These are phyloP conservation scores for Solanum pimpinellifolium DNA, from an alignment of 257 asterid species.

Conservation along the genomic window DNA sequence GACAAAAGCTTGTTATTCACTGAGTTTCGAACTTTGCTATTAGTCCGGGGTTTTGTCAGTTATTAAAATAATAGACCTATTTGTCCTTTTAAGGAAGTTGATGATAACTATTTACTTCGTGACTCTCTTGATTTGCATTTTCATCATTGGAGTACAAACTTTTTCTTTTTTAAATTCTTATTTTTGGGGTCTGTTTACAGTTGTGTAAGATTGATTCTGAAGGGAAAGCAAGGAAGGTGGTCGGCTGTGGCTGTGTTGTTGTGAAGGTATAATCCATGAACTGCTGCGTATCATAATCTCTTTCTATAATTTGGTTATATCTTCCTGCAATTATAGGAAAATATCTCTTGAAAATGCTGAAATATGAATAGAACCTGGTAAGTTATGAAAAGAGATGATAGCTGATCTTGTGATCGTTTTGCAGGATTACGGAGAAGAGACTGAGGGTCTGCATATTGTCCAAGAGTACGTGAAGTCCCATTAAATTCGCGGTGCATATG, in stretches of 20 bases:
- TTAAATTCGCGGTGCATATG: background rate
- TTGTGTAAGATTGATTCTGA: constrained; percentile 70
- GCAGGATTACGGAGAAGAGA: constrained; percentile 76
- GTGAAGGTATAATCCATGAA: constrained; percentile 34
- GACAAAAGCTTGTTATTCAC: background rate
- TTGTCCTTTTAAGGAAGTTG: background rate
- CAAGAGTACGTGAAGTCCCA: constrained; percentile 57
- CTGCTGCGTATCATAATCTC: background rate
- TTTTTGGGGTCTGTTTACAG: constrained; percentile 13
- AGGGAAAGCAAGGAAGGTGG: constrained; percentile 75
- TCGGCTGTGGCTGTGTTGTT: constrained; percentile 54
- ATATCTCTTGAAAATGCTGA: background rate
- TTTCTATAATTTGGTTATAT: background rate
- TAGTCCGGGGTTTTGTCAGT: background rate
- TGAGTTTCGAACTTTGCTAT: background rate
- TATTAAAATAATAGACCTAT: background rate
- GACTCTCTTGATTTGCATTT: background rate
- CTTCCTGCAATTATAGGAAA: background rate
- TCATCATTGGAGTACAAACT: background rate
- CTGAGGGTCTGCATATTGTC: constrained; percentile 64
- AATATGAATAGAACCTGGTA: background rate
- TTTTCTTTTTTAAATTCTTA: background rate
- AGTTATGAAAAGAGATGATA: background rate
- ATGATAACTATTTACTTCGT: background rate
- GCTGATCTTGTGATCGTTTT: background rate